Evolutionary conservation across 805 yeast species (phyloP), one percentile per base, ranked within the genome.

Genomic region (Kuraishia cidri): DNA sequence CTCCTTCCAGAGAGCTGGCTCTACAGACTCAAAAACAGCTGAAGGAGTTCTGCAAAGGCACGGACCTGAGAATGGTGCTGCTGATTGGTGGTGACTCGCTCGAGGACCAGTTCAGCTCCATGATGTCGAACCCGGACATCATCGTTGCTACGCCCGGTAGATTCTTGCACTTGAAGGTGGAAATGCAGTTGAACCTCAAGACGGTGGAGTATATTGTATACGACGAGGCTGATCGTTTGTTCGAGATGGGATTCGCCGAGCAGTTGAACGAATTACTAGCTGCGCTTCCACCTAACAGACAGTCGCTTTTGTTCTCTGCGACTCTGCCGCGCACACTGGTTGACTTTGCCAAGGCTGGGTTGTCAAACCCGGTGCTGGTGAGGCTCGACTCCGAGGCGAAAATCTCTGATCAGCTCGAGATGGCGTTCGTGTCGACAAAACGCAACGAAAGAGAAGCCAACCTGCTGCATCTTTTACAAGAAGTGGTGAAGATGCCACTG

Each of bases 61-160:
- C 94, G 0, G 94, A 86, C 47, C 66, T 92, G 42, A 72, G 96
- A 45, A 65, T 85, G 12, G 75, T 82, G 10, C 65, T 88, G 32
- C 62, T 92, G 20, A 90, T 94, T 37, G 99, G 99, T 62, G 99
- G 99, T 64, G 99, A 92, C 51, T 84, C 96, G n/a, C 63, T 92
- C 48, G 98, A 92, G 51, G 97, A 90, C 35, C 98, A 92, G 61
- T 92, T 92, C 52, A 67, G 83, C 15, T 75, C 84, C 53, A 85
- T 92, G 94, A 79, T 88, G 83, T 58, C 78, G 35, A 86, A 87
- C 49, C 99, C 99, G 0, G 99, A 92, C 62, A 78, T 94, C 23
- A 70, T 92, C 25, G 79, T 92, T 37, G 97, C 97, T 14, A 92
- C 98, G 0, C 99, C 99, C 0, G 99, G 99, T 55, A 72, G 99